Evolutionary conservation across 2,329 filamentous ascomycete species (phyloP), one percentile per base, ranked within the genome.

Genomic region (Xylariaceae sp.): DNA sequence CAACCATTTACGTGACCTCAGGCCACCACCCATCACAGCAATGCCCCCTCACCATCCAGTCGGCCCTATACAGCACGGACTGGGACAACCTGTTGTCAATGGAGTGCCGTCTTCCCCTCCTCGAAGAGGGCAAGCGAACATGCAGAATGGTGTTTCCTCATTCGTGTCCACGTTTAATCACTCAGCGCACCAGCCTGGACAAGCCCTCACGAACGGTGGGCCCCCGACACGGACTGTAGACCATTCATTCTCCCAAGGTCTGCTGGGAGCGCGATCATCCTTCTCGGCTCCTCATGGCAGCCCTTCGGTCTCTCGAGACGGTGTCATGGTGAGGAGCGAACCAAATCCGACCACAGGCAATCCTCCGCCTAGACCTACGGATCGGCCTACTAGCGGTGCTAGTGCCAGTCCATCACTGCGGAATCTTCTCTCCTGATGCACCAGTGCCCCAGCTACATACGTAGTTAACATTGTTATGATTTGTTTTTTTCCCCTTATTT

Each of bases 361-460:
- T 45, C 57, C 59, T 9, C 53, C 62, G 30, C 49, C 68, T 42
- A 61, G 70, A 45, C 60, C 63, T 5, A 71, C 48, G 58, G 65
- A 62, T 48, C 53, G 55, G 27, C 53, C 55, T 33, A 49, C 50
- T 1, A 57, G 46, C 39, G 86, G 86, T n/a, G 87, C 87, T 4
- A 90, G 87, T 61, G 86, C 87, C 14, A 90, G 84, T 62, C 86
- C 87, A 11, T 90, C 87, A 10, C 67, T 91, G 53, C 81, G 84
- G 59, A 90, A 91, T 61, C 68, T 91, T 43, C 75, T 91, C 47
- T 86, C 82, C 42, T 89, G 51, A 58, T 44, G 32, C 22, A 27
- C 22, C 22, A 27, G 22, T 27, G 22, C 22, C 4, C 22, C 22
- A 27, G 7, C 22, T 27, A 27, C 22, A 4, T 27, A 42, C 39